These are phyloP conservation scores for Paracoccidioides lutzii DNA, from an alignment of 2,329 filamentous ascomycete species.

Conservation along the genomic window DNA sequence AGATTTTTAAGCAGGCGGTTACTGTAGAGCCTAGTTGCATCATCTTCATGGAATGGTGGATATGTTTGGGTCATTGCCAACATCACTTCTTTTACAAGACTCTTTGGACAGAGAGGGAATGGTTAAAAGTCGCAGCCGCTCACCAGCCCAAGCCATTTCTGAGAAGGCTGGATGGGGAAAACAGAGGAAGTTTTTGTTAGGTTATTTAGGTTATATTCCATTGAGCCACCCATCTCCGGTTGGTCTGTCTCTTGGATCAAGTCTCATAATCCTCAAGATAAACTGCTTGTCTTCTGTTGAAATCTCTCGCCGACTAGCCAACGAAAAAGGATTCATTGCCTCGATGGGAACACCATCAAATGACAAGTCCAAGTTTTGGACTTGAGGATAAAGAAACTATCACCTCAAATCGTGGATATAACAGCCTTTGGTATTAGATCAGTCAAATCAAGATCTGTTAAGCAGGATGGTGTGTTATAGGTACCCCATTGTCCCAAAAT, in stretches of 20 bases:
- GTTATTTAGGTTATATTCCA: too few species aligned
- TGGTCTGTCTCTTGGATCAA: constrained; percentile 32
- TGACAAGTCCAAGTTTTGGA: constrained; percentile 8
- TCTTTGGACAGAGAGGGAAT: too few species aligned
- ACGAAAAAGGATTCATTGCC: constrained; percentile 17
- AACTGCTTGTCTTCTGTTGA: constrained; percentile 23
- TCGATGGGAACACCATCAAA: constrained; percentile 10
- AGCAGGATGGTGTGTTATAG: neutral
- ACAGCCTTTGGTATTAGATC: constrained; percentile 4
- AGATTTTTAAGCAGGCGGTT: too few species aligned
- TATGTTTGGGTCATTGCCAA: too few species aligned
- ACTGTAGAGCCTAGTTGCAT: too few species aligned
- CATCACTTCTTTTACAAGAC: too few species aligned
- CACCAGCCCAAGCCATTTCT: too few species aligned
- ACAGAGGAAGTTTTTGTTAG: too few species aligned
- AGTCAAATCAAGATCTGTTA: neutral
- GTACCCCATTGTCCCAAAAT: constrained; percentile 11
- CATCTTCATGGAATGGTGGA: too few species aligned
- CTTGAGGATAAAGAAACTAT: constrained; percentile 13
- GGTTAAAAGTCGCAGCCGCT: too few species aligned
- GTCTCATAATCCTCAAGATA: constrained; percentile 32
- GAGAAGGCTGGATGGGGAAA: too few species aligned
- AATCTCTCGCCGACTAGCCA: constrained; percentile 18
- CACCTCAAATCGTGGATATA: constrained; percentile 12
- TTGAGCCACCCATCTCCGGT: constrained; percentile 12